Conservation (phyloP, 129 eudicot genomes). For the Lactuca sativa region DNA sequence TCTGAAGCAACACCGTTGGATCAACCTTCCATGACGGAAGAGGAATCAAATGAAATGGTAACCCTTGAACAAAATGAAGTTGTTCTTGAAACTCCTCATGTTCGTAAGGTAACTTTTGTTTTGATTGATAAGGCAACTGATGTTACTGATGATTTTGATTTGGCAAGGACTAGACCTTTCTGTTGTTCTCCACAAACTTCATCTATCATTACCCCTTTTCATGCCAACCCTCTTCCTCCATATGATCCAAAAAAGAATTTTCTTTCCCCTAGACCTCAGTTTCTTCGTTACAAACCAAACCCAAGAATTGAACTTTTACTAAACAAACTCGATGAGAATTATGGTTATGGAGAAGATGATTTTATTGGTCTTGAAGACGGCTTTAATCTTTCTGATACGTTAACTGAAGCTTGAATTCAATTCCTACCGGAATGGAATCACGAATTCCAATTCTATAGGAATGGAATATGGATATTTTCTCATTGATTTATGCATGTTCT, state of each 20-base stretch:
- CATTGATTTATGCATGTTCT: too few species aligned
- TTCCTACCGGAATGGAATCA: too few species aligned
- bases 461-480: too few species aligned
- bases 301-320: conserved; percentile 48
- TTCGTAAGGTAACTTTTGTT: conserved; percentile 33
- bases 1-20: conserved; percentile 23
- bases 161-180: conserved; percentile 7
- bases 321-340: conserved; percentile 33
- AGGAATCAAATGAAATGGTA: conserved; percentile 1
- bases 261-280: conserved; percentile 87
- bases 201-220: conserved; percentile 56
- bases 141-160: conserved; percentile 28
- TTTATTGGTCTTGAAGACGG: conserved; percentile 44
- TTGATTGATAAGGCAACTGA: conserved; percentile 26
- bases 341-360: conserved; percentile 37
- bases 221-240: conserved; percentile 73
- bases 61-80: conserved; percentile 27
- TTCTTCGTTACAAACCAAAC: conserved; percentile 76
- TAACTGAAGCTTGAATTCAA: too few species aligned
- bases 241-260: conserved; percentile 83
- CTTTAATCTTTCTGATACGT: conserved; percentile 39
- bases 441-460: too few species aligned
- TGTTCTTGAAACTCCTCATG: conserved; percentile 28
- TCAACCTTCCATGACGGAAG: conserved; percentile 13
- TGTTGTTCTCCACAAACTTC: conserved; percentile 38